These are phyloP conservation scores for Cinchona pubescens DNA, from an alignment of 257 asterid species.

Conservation along the genomic window DNA sequence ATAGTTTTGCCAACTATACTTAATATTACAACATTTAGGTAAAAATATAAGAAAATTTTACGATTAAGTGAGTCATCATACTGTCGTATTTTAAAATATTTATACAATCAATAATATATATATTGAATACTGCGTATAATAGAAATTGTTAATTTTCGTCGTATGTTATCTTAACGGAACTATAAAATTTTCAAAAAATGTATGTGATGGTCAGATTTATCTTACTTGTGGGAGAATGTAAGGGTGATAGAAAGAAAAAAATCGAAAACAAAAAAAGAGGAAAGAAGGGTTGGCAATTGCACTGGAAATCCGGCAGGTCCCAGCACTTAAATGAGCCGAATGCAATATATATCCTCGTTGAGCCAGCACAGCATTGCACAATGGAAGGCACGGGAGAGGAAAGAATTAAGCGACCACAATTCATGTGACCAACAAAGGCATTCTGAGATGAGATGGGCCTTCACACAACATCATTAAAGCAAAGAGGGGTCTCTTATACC, in stretches of 20 bases:
- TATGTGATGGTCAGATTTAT: too few species aligned
- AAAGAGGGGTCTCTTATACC: conserved; percentile 5
- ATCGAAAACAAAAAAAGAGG: background rate
- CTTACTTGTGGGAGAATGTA: too few species aligned
- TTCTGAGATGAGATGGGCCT: background rate
- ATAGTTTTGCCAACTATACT: too few species aligned
- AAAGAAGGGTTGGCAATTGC: conserved; percentile 3
- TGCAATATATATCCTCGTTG: background rate
- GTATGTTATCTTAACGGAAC: too few species aligned
- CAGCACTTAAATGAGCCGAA: background rate
- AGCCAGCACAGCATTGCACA: background rate
- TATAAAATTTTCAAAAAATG: too few species aligned
- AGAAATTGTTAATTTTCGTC: too few species aligned
- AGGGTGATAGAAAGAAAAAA: background rate
- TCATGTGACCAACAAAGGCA: background rate
- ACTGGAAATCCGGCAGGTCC: background rate
- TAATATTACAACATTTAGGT: too few species aligned
- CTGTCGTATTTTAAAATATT: too few species aligned
- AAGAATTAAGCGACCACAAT: background rate
- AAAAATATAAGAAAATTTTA: too few species aligned
- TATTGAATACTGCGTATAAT: too few species aligned
- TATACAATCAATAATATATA: too few species aligned
- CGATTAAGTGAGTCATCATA: too few species aligned
- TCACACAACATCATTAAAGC: conserved; percentile 10
- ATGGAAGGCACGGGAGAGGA: background rate